Evolutionary conservation across 768 basidiomycete genomes (phyloP), one percentile per base, ranked within the genome.

Genomic region (Psilocybe cyanescens): DNA sequence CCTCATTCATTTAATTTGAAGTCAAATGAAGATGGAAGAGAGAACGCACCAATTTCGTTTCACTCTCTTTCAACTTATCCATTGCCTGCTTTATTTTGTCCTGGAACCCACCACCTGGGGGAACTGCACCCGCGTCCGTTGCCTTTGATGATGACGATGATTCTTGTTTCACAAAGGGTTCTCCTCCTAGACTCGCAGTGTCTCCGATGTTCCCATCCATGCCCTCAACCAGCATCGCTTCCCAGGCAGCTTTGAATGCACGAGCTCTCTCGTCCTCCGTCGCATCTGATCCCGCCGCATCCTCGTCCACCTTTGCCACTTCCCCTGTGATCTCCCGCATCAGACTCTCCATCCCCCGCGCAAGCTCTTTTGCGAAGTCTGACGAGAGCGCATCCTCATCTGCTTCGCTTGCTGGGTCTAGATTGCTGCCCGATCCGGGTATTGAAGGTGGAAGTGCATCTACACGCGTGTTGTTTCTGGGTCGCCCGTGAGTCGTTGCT

Each of bases 1-100:
- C 2, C 24, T 24, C 24, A 24, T 24, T 2, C 24, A 48, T 35
- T 41, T 45, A 49, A 61, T 31, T 37, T 29, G 3, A 24, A 47
- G 48, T 19, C 50, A 16, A 8, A 2, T 31, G 24, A 8, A 60
- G 31, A 12, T 39, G 3, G 39, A 33, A 33, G 50, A 41, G 28
- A 59, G 47, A 35, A 69, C 72, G 28, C 52, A 83, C 85, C 76
- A 83, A 63, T 55, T 78, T 79, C 4, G 83, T 79, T 62, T 94
- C 90, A 63, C 84, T 88, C 71, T 87, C 82, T 69, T 84, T 87
- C 61, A 94, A 74, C 72, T 90, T 90, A 44, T 87, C 83, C 86
- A 92, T 87, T 5, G 94, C 85, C 67, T 86, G 82, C 61, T 82
- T 82, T 53, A 95, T 88, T 60, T 80, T 84, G 9, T 82, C 80